phyloP scores from a whole-genome alignment of 108 stramenopile genomes.

The Conticribra guillardii region DNA sequence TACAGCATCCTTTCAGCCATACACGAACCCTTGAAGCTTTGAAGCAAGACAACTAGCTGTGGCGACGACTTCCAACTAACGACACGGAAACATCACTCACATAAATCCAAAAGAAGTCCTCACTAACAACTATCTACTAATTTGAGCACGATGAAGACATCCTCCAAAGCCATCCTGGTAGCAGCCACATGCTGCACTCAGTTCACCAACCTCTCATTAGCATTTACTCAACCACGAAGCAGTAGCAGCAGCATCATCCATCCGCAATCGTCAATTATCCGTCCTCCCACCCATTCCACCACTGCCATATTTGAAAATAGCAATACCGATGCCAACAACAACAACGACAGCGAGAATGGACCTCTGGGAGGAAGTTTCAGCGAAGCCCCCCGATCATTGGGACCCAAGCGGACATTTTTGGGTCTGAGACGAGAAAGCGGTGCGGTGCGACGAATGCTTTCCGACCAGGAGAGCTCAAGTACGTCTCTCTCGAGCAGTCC shows the following conservation, averaged over 20 bases:
- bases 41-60: too few relatives aligned
- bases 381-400: conserved; percentile 18
- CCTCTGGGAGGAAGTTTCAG: not conserved
- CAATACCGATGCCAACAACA: not conserved
- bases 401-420: conserved; percentile 38
- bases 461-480: conserved; percentile 2
- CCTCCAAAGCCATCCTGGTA: not conserved
- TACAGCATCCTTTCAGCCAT: too few relatives aligned
- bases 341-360: not conserved
- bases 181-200: not conserved
- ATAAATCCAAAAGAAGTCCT: too few relatives aligned
- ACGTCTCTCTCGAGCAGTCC: conserved; percentile 20
- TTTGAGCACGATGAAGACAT: not conserved
- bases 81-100: too few relatives aligned
- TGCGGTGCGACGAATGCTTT: conserved; percentile 30
- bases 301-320: too few relatives aligned
- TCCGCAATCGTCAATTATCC: not conserved
- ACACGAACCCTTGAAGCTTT: too few relatives aligned
- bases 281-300: not conserved
- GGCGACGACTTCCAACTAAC: too few relatives aligned
- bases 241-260: not conserved
- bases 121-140: too few relatives aligned
- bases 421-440: conserved; percentile 49
- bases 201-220: not conserved
- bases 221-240: not conserved